Percentiles rank a stretch among this genome's conserved stretches.
These are phyloP conservation scores for Suillus hirtellus DNA, from an alignment of 768 basidiomycete species.

Conservation along the genomic window DNA sequence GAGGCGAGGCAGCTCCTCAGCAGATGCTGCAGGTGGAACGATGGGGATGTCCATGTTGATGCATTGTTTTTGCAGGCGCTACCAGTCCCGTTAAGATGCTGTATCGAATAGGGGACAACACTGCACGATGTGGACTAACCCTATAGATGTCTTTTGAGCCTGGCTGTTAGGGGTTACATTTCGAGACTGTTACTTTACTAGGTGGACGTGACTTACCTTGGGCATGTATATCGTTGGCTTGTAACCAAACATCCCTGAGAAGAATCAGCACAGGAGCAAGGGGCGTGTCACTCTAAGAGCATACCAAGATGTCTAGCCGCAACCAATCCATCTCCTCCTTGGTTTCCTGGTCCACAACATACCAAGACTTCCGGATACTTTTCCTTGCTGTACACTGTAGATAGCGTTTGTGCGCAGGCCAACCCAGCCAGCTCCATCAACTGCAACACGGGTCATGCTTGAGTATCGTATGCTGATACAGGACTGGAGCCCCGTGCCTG, in stretches of 20 bases:
- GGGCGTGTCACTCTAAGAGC: conserved; percentile 19
- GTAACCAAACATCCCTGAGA: conserved; percentile 88
- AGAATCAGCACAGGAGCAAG: background rate
- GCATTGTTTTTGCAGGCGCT: conserved; percentile 87
- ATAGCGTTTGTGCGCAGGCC: conserved; percentile 87
- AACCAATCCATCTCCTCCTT: conserved; percentile 95
- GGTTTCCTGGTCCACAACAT: conserved; percentile 96
- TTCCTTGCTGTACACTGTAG: conserved; percentile 70
- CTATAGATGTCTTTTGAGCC: conserved; percentile 93
- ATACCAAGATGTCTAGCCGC: conserved; percentile 91
- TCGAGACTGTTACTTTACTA: background rate
- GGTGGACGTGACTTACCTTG: conserved; percentile 52
- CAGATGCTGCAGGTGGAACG: conserved; percentile 50
- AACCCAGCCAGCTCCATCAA: conserved; percentile 97
- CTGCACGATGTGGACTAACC: conserved; percentile 36
- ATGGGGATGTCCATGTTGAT: conserved; percentile 84
- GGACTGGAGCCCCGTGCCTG: conserved; percentile 51
- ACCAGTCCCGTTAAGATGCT: conserved; percentile 5
- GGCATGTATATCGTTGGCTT: conserved; percentile 89
- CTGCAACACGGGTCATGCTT: conserved; percentile 38
- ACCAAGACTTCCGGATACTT: conserved; percentile 81
- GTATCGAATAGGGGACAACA: background rate
- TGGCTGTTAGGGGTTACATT: conserved; percentile 48
- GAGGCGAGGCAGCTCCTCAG: conserved; percentile 46
- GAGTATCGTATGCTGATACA: background rate